Evolutionary conservation across 441 rosid genomes (phyloP), one percentile per base, ranked within the genome.

Genomic region (Manihot esculenta): DNA sequence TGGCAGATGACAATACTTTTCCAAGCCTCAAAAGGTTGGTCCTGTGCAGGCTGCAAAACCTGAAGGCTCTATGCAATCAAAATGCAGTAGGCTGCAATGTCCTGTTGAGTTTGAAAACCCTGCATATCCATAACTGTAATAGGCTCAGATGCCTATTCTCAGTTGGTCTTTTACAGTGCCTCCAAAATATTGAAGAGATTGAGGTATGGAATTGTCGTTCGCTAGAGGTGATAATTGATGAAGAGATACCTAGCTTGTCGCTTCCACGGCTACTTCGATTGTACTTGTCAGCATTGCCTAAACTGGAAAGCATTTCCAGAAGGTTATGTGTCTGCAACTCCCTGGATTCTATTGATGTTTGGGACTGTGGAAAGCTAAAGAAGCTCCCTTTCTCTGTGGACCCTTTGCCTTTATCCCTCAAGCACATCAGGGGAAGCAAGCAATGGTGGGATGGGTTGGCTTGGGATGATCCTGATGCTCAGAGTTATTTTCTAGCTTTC

Each of bases 381-480:
- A 23, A 35, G 38, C 69, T 77, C 8, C 73, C 76, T 33, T 62
- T 74, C 44, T 76, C 79, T 10, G 23, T 20, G 24, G 33, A 51
- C 41, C 62, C 42, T 45, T 62, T 62, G 26, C 76, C 70, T 24
- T 20, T 45, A 23, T 72, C 66, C 63, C 66, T 72, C 7, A 30
- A 44, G 42, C n/a, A 61, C 55, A 66, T 76, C 23, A 41, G 45
- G 10, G 73, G 73, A 63, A 45, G 47, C 26, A 72, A 30, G 50
- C 26, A 30, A 2, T 76, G 73, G 76, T 72, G 72, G 76, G 66
- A 49, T 68, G n/a, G 24, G 15, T 68, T 72, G 76, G 60, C 27
- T 0, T 72, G 72, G 76, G 72, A 76, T 2, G 66, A 56, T 6
- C 48, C 62, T 42, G 17, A 51, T 63, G 63, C 23, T 41, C 42